phyloP scores from a whole-genome alignment of 179 eudicot genomes.

The Drosera spatulata region DNA sequence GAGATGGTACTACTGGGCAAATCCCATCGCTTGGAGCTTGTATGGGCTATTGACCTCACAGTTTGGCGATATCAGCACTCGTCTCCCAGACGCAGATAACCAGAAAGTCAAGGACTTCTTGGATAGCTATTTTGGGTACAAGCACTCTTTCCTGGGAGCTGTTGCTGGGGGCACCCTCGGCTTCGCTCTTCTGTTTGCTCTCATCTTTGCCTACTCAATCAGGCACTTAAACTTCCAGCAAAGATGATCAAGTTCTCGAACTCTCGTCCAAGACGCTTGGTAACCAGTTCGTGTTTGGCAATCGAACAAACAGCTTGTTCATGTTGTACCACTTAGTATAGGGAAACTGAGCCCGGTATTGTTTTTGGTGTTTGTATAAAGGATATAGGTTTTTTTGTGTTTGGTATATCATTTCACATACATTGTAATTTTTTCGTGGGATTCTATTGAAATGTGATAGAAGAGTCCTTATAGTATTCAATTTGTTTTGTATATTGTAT shows the following conservation, averaged over 20 bases:
- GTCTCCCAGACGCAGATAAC: background rate
- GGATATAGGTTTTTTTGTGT: too few relatives aligned
- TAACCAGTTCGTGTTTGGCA: too few relatives aligned
- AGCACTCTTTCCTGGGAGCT: conserved; percentile 32
- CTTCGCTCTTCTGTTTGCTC: conserved; percentile 25
- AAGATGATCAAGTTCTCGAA: conserved; percentile 4
- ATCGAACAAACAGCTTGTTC: too few relatives aligned
- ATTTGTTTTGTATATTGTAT: too few relatives aligned
- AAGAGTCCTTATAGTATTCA: too few relatives aligned
- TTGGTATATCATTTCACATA: too few relatives aligned
- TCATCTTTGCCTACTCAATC: conserved; percentile 38
- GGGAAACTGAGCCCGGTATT: too few relatives aligned
- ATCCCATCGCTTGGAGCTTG: conserved; percentile 26
- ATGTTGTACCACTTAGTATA: too few relatives aligned
- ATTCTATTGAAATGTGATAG: too few relatives aligned
- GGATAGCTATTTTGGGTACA: conserved; percentile 29
- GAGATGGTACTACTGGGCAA: conserved; percentile 36
- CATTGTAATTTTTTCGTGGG: too few relatives aligned
- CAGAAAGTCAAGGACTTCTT: conserved; percentile 14
- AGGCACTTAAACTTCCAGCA: conserved; percentile 33
- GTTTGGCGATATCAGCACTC: conserved; percentile 15
- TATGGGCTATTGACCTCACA: conserved; percentile 30
- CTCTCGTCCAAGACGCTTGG: too few relatives aligned
- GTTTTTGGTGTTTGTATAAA: too few relatives aligned
- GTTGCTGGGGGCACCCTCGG: conserved; percentile 28